Evolutionary conservation across 192 early-diverging fungal genomes (phyloP).

Genomic region (Diversispora epigaea): DNA sequence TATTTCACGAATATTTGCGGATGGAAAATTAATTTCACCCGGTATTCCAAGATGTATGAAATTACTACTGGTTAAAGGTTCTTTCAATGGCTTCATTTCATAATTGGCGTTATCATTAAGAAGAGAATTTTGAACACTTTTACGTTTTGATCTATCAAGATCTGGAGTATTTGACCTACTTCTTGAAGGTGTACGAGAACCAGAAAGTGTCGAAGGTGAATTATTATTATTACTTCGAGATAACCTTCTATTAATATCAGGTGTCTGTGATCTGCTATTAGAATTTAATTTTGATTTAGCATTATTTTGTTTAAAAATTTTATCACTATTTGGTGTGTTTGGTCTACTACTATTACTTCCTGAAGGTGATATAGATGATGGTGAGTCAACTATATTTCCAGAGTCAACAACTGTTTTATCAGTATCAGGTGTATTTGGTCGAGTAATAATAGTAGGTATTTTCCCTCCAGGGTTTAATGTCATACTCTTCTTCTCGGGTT

Average conservation of each 20-base stretch:
- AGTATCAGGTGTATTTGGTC: conserved; percentile 8
- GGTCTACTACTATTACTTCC: not conserved
- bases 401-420: not conserved
- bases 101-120: not conserved
- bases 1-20: conserved; percentile 2
- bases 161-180: conserved; percentile 21
- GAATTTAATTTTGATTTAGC: not conserved
- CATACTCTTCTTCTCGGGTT: not conserved
- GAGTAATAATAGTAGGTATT: not conserved
- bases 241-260: not conserved
- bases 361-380: not conserved
- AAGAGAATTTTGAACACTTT: not conserved
- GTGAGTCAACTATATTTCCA: not conserved
- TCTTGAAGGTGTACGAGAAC: conserved; percentile 5
- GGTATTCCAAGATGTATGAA: conserved; percentile 18
- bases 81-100: conserved; percentile 16
- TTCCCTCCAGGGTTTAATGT: not conserved
- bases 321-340: conserved; percentile 10
- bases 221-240: not conserved
- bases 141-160: not conserved
- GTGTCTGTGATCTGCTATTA: conserved; percentile 2
- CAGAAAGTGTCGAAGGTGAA: not conserved
- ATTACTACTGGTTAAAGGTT: conserved; percentile 8
- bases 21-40: conserved; percentile 18
- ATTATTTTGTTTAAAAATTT: not conserved